Conservation (phyloP, 805 yeast species). For the Candida cerambycidarum region DNA sequence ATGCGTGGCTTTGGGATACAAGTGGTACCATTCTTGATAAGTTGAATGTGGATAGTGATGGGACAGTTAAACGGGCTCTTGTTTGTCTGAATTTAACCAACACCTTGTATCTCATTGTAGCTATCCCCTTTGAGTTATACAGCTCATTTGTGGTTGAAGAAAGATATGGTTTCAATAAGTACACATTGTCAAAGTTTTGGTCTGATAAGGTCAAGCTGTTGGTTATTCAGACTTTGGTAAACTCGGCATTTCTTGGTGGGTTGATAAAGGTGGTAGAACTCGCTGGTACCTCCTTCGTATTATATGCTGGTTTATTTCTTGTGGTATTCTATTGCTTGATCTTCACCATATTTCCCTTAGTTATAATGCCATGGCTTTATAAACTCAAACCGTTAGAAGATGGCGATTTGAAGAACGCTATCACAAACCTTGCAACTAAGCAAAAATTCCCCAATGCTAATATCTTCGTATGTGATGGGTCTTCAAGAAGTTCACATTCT, state of each 20-base stretch:
- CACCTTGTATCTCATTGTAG: not conserved
- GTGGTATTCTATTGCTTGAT: slow-evolving; percentile 66
- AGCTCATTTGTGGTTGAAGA: slow-evolving; percentile 9
- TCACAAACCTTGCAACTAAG: slow-evolving; percentile 70
- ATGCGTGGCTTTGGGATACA: not conserved
- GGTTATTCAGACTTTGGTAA: not conserved
- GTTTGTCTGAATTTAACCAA: not conserved
- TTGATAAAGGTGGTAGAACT: not conserved
- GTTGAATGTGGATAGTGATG: slow-evolving; percentile 20
- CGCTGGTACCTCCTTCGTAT: not conserved
- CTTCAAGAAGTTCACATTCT: slow-evolving; percentile 90
- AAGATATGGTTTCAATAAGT: slow-evolving; percentile 10
- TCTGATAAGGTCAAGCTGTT: not conserved
- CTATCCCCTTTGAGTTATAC: not conserved
- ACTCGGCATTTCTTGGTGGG: not conserved
- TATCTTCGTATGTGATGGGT: slow-evolving; percentile 89
- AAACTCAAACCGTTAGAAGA: slow-evolving; percentile 83
- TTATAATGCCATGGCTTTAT: slow-evolving; percentile 89
- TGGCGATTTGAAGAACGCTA: slow-evolving; percentile 77
- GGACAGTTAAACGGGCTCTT: not conserved
- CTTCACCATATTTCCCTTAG: slow-evolving; percentile 72
- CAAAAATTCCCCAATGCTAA: slow-evolving; percentile 82
- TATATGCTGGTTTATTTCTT: slow-evolving; percentile 40
- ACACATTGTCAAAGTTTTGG: not conserved
- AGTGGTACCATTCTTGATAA: not conserved